Evolutionary conservation across 1,139 yeast species (phyloP).

Genomic region (Magnusiomyces tetraspermus): DNA sequence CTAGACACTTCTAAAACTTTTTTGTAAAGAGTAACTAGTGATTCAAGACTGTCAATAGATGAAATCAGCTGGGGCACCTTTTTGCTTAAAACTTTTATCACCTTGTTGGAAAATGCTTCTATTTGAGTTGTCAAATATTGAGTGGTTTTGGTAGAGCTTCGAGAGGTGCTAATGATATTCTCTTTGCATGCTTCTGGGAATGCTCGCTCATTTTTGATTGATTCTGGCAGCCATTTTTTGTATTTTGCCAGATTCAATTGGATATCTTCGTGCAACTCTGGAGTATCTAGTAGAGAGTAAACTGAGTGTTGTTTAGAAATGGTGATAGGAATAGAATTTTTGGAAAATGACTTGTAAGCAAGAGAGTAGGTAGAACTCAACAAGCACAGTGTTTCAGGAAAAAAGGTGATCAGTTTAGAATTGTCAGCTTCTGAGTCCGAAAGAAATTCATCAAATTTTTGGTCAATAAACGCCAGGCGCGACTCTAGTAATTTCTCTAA

Average conservation of each 20-base stretch:
- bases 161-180: slow-evolving; percentile 9
- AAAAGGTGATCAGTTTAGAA: background rate
- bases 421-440: background rate
- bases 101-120: slow-evolving; percentile 14
- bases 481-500: slow-evolving; percentile 14
- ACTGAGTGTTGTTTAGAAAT: slow-evolving; percentile 20
- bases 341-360: slow-evolving; percentile 19
- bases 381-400: slow-evolving; percentile 15
- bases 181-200: slow-evolving; percentile 18
- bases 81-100: slow-evolving; percentile 11
- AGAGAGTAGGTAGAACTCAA: slow-evolving; percentile 19
- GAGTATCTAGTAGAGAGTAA: slow-evolving; percentile 20
- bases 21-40: slow-evolving; percentile 18
- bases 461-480: slow-evolving; percentile 6
- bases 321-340: slow-evolving; percentile 18
- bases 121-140: slow-evolving; percentile 10
- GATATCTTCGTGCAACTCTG: slow-evolving; percentile 18
- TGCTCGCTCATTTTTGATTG: slow-evolving; percentile 61
- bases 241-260: slow-evolving; percentile 51
- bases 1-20: slow-evolving; percentile 18
- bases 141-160: slow-evolving; percentile 13
- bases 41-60: slow-evolving; percentile 13
- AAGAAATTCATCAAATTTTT: slow-evolving; percentile 1
- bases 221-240: slow-evolving; percentile 71
- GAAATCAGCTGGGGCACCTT: slow-evolving; percentile 15